Base-by-base conservation (phyloP, 177 flowering plant genomes). In the Tripterygium wilfordii region DNA sequence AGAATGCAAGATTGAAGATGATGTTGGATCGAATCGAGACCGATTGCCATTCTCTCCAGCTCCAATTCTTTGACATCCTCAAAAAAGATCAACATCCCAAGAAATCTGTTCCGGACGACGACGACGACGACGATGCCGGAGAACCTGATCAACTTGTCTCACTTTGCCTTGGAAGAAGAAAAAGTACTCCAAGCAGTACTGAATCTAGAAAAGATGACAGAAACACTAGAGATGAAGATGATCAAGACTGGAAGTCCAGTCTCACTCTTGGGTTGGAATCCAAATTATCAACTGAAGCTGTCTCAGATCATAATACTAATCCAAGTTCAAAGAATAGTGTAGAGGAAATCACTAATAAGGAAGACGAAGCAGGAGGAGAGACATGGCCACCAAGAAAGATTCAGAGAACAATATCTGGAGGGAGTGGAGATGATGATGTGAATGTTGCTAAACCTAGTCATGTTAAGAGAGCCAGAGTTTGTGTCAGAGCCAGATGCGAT, bases 401-500 rank as follows among this genome's bases (percentile, higher is more conserved):
- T 41, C 55, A 50, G 20, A 82, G 80, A 66, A 68, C n/a, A n/a
- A n/a, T n/a, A n/a, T n/a, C n/a, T n/a, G n/a, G n/a, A n/a, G n/a
- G n/a, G n/a, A n/a, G n/a, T n/a, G n/a, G 57, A 51, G 60, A 56
- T 41, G 81, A 46, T 22, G 81, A 87, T 26, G 92, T 81, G 51
- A 84, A 75, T 7, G 66, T 42, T 53, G 66, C 54, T 25, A 57
- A 57, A 31, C 57, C 48, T 27, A 20, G 26, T 24, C 55, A 33
- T 36, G 56, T 41, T n/a, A 92, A 92, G 67, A 84, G 75, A 74
- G 84, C 91, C 51, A 83, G 98, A 68, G 98, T 92, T 72, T 89
- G 85, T 46, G 96, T 92, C 2, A 71, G 98, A 56, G 87, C 85
- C 27, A 71, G 95, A 77, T 92, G 98, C 45, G 96, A 88, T 37